These are phyloP conservation scores for Epichloe sp. DNA, from an alignment of 2,329 filamentous ascomycete species.

Conservation along the genomic window DNA sequence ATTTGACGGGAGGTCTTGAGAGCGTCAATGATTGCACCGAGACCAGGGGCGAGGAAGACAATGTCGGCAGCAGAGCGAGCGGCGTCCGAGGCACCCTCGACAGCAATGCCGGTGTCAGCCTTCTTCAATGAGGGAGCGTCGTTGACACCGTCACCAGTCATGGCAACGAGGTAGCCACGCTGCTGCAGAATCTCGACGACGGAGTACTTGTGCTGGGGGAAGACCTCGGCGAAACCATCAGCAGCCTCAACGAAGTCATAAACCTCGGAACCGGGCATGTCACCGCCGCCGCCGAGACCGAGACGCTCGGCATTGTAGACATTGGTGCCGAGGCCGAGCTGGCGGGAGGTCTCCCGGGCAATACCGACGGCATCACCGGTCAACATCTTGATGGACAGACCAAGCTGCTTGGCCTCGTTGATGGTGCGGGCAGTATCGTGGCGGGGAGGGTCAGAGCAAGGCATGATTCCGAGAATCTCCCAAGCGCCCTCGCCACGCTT, in stretches of 20 bases:
- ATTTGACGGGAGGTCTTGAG: constrained; percentile 89
- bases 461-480: constrained; percentile 93
- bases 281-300: constrained; percentile 77
- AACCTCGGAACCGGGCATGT: constrained; percentile 87
- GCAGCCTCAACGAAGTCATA: constrained; percentile 94
- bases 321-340: constrained; percentile 84
- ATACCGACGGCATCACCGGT: constrained; percentile 92
- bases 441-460: constrained; percentile 81
- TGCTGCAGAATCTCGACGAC: constrained; percentile 89
- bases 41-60: constrained; percentile 81
- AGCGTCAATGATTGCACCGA: constrained; percentile 84
- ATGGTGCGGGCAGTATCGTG: constrained; percentile 85
- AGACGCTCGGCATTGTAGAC: constrained; percentile 90
- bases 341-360: constrained; percentile 79
- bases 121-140: constrained; percentile 87
- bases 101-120: constrained; percentile 91
- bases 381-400: constrained; percentile 90
- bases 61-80: constrained; percentile 87
- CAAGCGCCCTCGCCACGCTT: constrained; percentile 71
- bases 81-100: constrained; percentile 83
- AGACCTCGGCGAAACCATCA: constrained; percentile 89
- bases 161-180: constrained; percentile 85
- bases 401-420: constrained; percentile 76
- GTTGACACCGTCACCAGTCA: constrained; percentile 95
- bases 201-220: constrained; percentile 87